A percentile compares a stretch with the other conserved stretches of the same genome.
These are phyloP conservation scores for Amanita exitialis DNA, from an alignment of 768 basidiomycete species.

Conservation along the genomic window DNA sequence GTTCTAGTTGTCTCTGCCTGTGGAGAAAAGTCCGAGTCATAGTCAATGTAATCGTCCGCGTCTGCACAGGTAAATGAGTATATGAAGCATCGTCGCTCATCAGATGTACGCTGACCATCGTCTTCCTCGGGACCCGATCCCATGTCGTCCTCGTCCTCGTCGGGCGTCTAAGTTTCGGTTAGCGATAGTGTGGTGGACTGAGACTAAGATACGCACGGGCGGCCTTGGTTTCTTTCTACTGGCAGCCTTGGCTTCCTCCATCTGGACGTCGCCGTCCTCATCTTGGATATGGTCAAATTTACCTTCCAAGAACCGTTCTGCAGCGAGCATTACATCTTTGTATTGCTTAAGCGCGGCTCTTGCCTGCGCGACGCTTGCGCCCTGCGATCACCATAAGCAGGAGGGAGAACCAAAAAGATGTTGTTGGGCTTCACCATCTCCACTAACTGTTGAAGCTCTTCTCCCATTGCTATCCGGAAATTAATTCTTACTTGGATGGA, in stretches of 20 bases:
- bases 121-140: constrained; percentile 42
- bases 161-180: constrained; percentile 39
- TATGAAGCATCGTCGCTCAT: neutral
- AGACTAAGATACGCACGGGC: constrained; percentile 14
- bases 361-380: constrained; percentile 75
- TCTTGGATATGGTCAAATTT: constrained; percentile 67
- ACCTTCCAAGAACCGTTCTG: constrained; percentile 78
- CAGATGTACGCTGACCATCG: constrained; percentile 28
- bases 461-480: constrained; percentile 26
- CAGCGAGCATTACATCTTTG: constrained; percentile 89
- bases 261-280: constrained; percentile 38
- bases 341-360: constrained; percentile 71
- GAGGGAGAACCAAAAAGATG: neutral
- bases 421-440: constrained; percentile 24
- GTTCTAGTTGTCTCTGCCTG: constrained; percentile 26
- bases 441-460: constrained; percentile 49
- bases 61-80: constrained; percentile 6
- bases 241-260: constrained; percentile 17
- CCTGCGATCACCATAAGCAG: constrained; percentile 32
- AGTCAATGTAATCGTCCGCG: constrained; percentile 61
- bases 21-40: constrained; percentile 70
- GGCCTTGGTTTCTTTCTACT: constrained; percentile 15
- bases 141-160: constrained; percentile 38
- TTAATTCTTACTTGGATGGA: neutral
- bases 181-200: neutral